Base-by-base conservation (phyloP, 2,329 filamentous ascomycete species). In the Ophioceras dolichostomum region DNA sequence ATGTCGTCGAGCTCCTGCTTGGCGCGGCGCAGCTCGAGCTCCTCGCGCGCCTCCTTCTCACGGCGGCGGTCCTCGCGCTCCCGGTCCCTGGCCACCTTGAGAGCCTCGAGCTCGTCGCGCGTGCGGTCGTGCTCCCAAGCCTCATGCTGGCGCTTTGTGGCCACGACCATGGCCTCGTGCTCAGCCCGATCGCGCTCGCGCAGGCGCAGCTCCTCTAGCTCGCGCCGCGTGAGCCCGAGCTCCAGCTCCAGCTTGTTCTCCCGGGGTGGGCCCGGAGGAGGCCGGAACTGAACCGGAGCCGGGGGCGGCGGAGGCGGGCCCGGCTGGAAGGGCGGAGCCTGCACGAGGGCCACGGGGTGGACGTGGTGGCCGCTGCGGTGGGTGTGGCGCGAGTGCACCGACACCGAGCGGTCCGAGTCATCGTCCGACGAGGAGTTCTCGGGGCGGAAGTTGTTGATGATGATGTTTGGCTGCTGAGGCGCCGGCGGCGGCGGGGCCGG, bases 401-500 rank as follows among this genome's bases (percentile, higher is more conserved):
- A 37, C 10, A 30, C 26, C 26, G 35, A 37, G 27, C 19, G 35
- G 20, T 60, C 47, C 7, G 47, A 55, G 3, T 60, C 59, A 13
- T 61, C 59, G 26, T 68, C 66, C 5, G 61, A 67, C 16, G 64
- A 66, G 8, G 51, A 55, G 47, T 49, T 49, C 40, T 59, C 52
- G 13, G 49, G 55, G 36, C 62, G 67, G 39, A 60, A 60, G 51
- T 74, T 76, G 49, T 74, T 72, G 50, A 76, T 75, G 37, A 76
- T 66, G 34, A 76, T 37, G n/a, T n/a, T n/a, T n/a, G n/a, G n/a
- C 27, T 37, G 35, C 13, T 24, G 30, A 14, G 70, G 68, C 5
- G 52, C 45, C 13, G 57, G 53, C 14, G 49, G 54, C 9, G 51
- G 51, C 6, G 55, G 48, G 24, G 46, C 49, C 20, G 50, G 48